Base-by-base conservation (phyloP, 768 basidiomycete species). In the Dictyophora rubrovolvata region DNA sequence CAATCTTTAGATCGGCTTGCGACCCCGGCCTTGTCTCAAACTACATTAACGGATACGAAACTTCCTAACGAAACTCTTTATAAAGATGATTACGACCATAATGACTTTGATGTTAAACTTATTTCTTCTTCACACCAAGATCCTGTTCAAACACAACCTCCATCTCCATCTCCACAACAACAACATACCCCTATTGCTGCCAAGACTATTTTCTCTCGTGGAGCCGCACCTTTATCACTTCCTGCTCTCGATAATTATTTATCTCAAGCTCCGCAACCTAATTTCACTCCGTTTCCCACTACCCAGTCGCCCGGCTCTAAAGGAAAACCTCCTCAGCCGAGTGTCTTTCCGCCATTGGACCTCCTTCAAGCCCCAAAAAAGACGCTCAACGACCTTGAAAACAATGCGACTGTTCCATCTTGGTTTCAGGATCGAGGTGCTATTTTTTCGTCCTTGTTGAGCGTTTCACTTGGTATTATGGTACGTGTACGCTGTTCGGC, bases 271-370 rank as follows among this genome's bases (percentile, higher is more conserved):
- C 72, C 75, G 1, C 65, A 71, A 14, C 78, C 82, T 0, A 55
- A 66, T 6, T 81, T 86, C 59, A 61, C 71, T 1, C 22, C 53
- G 10, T 50, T 56, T 28, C 53, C 36, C 42, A 50, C n/a, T 0
- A 10, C 4, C 17, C 17, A 17, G 8, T 23, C 46, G n/a, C 16
- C 33, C 33, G 2, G 23, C 10, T 22, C 12, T 28, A 1, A 59
- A 61, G 50, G 64, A 63, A 16, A 67, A 68, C 56, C 22, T 18
- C 14, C 56, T 18, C 12, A 60, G 8, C 63, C 67, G 36, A 54
- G 47, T 12, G 83, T 83, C 78, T 87, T 88, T 63, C 76, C 77
- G 54, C 86, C 86, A 5, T 74, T 87, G 76, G 79, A 85, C 48
- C 72, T 70, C 23, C 70, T 88, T 36, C 74, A 71, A 5, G 74